phyloP scores from a whole-genome alignment of 305 asterid genomes.

The Withania somnifera region DNA sequence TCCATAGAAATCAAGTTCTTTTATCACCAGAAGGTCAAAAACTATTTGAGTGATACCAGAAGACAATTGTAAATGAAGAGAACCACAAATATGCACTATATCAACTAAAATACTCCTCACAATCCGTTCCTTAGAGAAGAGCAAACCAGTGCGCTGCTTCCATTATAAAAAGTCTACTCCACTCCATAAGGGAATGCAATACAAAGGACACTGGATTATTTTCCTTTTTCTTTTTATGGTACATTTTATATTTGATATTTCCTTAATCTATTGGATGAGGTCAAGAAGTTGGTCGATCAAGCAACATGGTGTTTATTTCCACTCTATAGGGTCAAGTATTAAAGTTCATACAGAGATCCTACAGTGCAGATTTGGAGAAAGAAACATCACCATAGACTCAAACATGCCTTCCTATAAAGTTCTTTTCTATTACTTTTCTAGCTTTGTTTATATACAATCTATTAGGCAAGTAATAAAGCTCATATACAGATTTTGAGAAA shows the following conservation, averaged over 20 bases:
- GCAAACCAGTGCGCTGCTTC: neutral
- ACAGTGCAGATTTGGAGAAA: neutral
- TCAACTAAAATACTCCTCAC: neutral
- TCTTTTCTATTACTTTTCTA: neutral
- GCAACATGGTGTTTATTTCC: neutral
- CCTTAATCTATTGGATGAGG: neutral
- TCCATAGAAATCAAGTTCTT: neutral
- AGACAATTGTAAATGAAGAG: neutral
- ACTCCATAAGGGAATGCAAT: neutral
- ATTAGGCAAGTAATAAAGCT: neutral
- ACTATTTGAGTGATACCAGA: neutral
- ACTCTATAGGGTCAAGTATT: neutral
- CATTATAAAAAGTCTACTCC: neutral
- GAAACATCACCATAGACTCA: neutral
- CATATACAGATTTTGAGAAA: neutral
- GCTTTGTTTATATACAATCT: neutral
- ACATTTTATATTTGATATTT: neutral
- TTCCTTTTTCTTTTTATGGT: neutral
- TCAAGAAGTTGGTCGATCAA: neutral
- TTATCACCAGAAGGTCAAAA: neutral
- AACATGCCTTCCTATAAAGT: neutral
- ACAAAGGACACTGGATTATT: neutral
- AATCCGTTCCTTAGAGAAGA: neutral
- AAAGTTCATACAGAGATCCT: neutral
- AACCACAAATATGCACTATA: neutral